phyloP scores from a whole-genome alignment of 2,329 filamentous ascomycete species.

The Zopfia rhizophila region DNA sequence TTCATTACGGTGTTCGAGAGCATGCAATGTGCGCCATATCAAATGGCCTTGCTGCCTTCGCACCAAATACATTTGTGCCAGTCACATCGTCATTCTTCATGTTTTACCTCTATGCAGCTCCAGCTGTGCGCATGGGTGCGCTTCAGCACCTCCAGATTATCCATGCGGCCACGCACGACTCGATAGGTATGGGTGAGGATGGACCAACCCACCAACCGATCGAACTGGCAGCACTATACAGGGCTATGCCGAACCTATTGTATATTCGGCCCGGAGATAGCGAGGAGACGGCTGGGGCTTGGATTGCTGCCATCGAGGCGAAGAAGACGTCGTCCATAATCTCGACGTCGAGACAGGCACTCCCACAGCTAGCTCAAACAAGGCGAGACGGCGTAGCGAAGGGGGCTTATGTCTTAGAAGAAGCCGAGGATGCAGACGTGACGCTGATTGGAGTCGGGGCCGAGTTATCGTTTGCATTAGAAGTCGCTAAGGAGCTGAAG shows the following conservation, averaged over 20 bases:
- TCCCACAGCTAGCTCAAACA: conserved; percentile 54
- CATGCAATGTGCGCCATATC: conserved; percentile 51
- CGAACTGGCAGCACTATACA: conserved; percentile 66
- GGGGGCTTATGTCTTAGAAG: conserved; percentile 61
- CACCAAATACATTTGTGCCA: conserved; percentile 46
- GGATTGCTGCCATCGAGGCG: conserved; percentile 59
- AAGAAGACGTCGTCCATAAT: conserved; percentile 59
- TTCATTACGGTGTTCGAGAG: conserved; percentile 50
- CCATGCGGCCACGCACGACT: conserved; percentile 70
- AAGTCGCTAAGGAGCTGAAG: conserved; percentile 51
- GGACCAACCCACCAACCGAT: conserved; percentile 73
- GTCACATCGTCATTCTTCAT: conserved; percentile 72
- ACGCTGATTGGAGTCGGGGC: conserved; percentile 64
- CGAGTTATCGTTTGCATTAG: conserved; percentile 60
- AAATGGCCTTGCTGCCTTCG: conserved; percentile 69
- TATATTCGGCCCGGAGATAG: conserved; percentile 70
- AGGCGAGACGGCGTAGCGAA: conserved; percentile 55
- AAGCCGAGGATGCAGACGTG: conserved; percentile 57
- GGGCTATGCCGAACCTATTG: conserved; percentile 70
- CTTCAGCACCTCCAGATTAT: conserved; percentile 66
- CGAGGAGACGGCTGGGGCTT: conserved; percentile 68
- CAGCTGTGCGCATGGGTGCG: conserved; percentile 70
- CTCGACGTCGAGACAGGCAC: conserved; percentile 59
- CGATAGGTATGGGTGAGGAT: conserved; percentile 65
- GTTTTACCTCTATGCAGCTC: conserved; percentile 70